Evolutionary conservation across 2,329 filamentous ascomycete genomes (phyloP).

Genomic region (Fusarium gaditjirri): DNA sequence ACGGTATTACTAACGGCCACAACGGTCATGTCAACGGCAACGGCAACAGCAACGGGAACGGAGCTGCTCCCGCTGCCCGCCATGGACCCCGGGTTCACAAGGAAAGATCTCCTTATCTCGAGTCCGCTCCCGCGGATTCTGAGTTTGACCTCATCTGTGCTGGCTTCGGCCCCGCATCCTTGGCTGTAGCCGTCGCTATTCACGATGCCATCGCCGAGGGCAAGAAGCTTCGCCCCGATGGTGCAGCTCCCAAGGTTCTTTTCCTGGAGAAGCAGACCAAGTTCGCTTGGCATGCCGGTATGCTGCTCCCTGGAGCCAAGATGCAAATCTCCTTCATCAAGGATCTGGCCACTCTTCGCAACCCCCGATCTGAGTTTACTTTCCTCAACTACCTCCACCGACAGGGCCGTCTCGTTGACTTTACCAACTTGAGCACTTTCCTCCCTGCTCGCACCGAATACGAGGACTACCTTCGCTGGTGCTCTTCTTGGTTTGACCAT

Average conservation of each 20-base stretch:
- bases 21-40: conserved; percentile 26
- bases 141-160: conserved; percentile 89
- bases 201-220: conserved; percentile 77
- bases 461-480: conserved; percentile 96
- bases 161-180: conserved; percentile 90
- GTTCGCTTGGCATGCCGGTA: conserved; percentile 95
- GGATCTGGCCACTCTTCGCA: conserved; percentile 88
- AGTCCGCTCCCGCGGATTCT: conserved; percentile 59
- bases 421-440: conserved; percentile 91
- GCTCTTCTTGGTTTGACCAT: conserved; percentile 79
- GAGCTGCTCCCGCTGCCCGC: conserved; percentile 30
- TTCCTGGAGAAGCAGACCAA: conserved; percentile 87
- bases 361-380: conserved; percentile 91
- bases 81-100: conserved; percentile 38
- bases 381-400: conserved; percentile 94
- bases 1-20: conserved; percentile 19
- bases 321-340: conserved; percentile 99
- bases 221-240: conserved; percentile 53
- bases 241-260: conserved; percentile 73
- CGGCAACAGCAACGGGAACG: conserved; percentile 39
- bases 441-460: conserved; percentile 88
- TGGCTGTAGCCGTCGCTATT: conserved; percentile 88
- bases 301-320: conserved; percentile 90
- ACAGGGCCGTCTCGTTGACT: conserved; percentile 84
- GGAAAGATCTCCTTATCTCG: conserved; percentile 39